phyloP scores from a whole-genome alignment of 768 basidiomycete genomes.

The Lactarius sanguifluus region DNA sequence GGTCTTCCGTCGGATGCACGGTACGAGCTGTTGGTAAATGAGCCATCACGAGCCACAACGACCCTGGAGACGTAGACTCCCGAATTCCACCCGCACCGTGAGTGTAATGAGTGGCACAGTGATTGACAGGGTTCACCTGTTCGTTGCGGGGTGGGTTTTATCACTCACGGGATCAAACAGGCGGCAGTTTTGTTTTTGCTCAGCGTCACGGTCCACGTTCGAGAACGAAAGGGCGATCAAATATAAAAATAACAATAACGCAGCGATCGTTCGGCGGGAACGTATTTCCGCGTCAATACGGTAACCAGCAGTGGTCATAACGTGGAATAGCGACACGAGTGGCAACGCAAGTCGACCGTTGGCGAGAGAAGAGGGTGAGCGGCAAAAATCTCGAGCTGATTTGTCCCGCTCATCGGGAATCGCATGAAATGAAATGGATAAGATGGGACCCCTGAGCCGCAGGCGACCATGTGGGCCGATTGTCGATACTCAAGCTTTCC shows the following conservation, averaged over 20 bases:
- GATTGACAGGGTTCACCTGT: not conserved
- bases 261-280: not conserved
- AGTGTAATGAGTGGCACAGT: not conserved
- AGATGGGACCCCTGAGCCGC: not conserved
- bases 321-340: not conserved
- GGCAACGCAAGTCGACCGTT: not conserved
- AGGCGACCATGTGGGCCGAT: not conserved
- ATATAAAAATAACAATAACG: not conserved
- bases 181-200: not conserved
- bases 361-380: not conserved
- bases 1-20: not conserved
- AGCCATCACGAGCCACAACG: not conserved
- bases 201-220: not conserved
- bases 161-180: not conserved
- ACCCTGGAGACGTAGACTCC: not conserved
- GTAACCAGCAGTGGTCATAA: not conserved
- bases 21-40: not conserved
- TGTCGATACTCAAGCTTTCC: not conserved
- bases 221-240: no score
- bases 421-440: not conserved
- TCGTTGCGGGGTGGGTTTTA: not conserved
- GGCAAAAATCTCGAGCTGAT: no score
- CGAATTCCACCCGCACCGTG: not conserved
- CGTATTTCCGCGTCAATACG: not conserved
- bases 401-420: not conserved